Percentiles rank a stretch among this genome's conserved stretches.
Evolutionary conservation across 192 early-diverging fungal species (phyloP).

Genomic region (Coemansia erecta): DNA sequence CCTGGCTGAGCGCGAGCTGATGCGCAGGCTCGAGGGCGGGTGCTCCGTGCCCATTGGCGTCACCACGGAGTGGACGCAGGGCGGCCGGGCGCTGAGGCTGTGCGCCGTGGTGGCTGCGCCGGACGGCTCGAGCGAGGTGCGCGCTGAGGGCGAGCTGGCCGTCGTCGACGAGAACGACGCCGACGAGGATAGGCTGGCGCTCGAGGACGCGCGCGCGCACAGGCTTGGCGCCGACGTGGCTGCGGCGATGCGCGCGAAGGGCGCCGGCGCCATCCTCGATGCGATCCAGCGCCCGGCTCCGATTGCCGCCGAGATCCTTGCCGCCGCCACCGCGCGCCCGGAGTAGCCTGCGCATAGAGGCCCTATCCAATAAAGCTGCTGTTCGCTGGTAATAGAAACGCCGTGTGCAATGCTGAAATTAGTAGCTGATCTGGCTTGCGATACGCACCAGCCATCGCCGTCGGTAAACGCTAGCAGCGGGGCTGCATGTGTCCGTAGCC

Average conservation of each 20-base stretch:
- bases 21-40: conserved; percentile 89
- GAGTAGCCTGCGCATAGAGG: background rate
- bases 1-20: conserved; percentile 79
- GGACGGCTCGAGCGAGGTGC: conserved; percentile 68
- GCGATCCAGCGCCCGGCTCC: conserved; percentile 36
- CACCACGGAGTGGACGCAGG: conserved; percentile 51
- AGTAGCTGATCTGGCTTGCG: too few species aligned
- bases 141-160: conserved; percentile 34
- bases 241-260: conserved; percentile 47
- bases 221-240: conserved; percentile 53
- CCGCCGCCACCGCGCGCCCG: background rate
- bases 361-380: background rate
- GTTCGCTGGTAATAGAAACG: background rate
- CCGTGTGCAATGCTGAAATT: background rate
- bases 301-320: background rate
- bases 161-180: background rate
- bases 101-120: conserved; percentile 70
- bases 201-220: conserved; percentile 21
- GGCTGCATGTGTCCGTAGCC: too few species aligned
- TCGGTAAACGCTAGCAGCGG: too few species aligned
- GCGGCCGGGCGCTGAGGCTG: conserved; percentile 46
- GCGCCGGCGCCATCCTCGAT: conserved; percentile 57
- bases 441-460: too few species aligned
- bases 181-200: background rate
- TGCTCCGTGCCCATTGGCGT: conserved; percentile 95